Conservation (phyloP, 2,329 filamentous ascomycete species). For the Ciborinia camelliae region DNA sequence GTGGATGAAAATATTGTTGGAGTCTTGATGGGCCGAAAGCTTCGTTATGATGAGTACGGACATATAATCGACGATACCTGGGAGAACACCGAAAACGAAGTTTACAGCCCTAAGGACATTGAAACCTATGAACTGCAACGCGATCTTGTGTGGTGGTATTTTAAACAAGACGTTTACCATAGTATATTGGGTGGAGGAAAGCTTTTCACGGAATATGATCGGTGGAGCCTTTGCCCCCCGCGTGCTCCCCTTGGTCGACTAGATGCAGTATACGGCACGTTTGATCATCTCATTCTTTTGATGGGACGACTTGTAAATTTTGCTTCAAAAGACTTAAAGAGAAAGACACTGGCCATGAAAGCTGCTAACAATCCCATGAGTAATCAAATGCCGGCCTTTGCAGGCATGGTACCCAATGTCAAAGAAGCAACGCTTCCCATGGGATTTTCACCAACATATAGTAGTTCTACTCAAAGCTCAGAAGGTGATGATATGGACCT, state of each 20-base stretch:
- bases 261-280: constrained; percentile 78
- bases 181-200: constrained; percentile 82
- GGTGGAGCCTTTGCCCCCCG: constrained; percentile 85
- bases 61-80: constrained; percentile 39
- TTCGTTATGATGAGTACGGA: constrained; percentile 57
- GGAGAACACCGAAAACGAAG: constrained; percentile 20
- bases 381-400: constrained; percentile 32
- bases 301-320: constrained; percentile 79
- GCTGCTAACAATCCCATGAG: constrained; percentile 43
- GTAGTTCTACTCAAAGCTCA: constrained; percentile 27
- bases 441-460: constrained; percentile 30
- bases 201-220: constrained; percentile 72
- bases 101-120: constrained; percentile 55
- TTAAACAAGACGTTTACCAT: constrained; percentile 90
- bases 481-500: constrained; percentile 31
- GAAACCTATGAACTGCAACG: constrained; percentile 76
- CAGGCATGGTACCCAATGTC: constrained; percentile 35
- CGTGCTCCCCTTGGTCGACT: constrained; percentile 73
- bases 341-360: constrained; percentile 70
- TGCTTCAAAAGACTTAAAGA: constrained; percentile 67
- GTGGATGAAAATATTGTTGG: constrained; percentile 57
- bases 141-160: constrained; percentile 95
- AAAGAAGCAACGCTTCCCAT: constrained; percentile 33
- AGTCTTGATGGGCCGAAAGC: constrained; percentile 52
- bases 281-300: constrained; percentile 81